phyloP scores from a whole-genome alignment of 257 asterid species.

The Scutellaria minor region DNA sequence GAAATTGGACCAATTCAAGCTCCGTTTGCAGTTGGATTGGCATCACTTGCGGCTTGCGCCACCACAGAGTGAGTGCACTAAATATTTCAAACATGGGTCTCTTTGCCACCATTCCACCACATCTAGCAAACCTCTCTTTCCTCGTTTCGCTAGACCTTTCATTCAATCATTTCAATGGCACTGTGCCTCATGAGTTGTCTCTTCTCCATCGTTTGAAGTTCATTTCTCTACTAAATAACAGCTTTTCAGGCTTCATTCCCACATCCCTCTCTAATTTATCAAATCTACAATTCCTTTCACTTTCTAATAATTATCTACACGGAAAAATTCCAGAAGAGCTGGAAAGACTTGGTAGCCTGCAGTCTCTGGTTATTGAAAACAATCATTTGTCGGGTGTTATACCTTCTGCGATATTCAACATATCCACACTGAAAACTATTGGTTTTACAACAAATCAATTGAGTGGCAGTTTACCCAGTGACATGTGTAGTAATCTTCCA shows the following conservation, averaged over 20 bases:
- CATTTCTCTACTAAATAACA: constrained; percentile 17
- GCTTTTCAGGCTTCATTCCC: neutral
- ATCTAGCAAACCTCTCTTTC: constrained; percentile 32
- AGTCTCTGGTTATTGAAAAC: neutral
- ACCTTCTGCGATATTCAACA: constrained; percentile 22
- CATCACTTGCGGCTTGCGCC: too few relatives aligned
- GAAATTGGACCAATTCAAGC: too few relatives aligned
- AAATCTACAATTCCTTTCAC: too few relatives aligned
- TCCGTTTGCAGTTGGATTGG: too few relatives aligned
- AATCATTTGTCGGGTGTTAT: constrained; percentile 14
- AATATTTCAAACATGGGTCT: constrained; percentile 19
- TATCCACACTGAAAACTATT: neutral
- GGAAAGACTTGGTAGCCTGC: neutral
- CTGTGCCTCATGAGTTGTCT: constrained; percentile 19
- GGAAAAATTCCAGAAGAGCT: constrained; percentile 19
- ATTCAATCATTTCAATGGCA: neutral
- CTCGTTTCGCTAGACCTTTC: constrained; percentile 19
- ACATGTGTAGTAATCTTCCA: constrained; percentile 13
- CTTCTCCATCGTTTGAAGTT: neutral
- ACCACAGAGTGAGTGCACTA: too few relatives aligned
- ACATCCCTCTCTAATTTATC: too few relatives aligned
- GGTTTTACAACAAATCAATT: constrained; percentile 8
- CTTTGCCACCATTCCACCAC: constrained; percentile 19
- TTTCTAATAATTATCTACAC: too few relatives aligned
- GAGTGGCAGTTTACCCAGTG: constrained; percentile 5